Percentiles rank a stretch among this genome's conserved stretches.
Conservation (phyloP, 495 filamentous ascomycete genomes). For the Stereocaulon alpinum region DNA sequence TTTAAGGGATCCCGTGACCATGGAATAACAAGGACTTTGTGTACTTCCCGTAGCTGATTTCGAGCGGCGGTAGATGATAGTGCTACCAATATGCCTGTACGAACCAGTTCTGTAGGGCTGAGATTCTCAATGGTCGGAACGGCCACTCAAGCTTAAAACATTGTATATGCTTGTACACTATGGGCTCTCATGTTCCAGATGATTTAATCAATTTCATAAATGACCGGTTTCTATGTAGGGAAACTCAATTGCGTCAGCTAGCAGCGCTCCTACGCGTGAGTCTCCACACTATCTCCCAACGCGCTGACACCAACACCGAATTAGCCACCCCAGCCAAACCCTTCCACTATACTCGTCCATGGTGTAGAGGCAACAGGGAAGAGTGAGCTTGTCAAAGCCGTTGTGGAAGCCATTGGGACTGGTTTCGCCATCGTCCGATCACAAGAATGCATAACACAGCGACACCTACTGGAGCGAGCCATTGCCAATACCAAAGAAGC, state of each 20-base stretch:
- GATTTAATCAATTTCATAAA: not conserved
- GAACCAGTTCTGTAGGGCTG: no score
- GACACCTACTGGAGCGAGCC: constrained; percentile 72
- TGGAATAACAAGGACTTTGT: no score
- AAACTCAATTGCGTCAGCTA: constrained; percentile 39
- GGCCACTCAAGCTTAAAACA: no score
- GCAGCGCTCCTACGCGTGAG: constrained; percentile 51
- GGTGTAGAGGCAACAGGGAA: constrained; percentile 93
- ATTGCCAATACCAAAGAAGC: constrained; percentile 43
- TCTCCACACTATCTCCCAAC: constrained; percentile 2
- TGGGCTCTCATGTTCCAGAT: not conserved
- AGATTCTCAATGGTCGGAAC: no score
- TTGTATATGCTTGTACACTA: not conserved
- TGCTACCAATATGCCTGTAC: no score
- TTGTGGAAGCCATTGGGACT: constrained; percentile 47
- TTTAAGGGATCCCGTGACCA: no score
- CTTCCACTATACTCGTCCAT: constrained; percentile 57
- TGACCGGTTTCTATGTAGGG: not conserved
- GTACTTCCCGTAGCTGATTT: no score
- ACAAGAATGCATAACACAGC: constrained; percentile 76
- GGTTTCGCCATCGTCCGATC: constrained; percentile 65
- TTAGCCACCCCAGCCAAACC: not conserved
- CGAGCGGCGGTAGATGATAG: no score
- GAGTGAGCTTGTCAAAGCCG: constrained; percentile 51
- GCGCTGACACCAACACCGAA: not conserved